Base-by-base conservation (phyloP, 106 monocot genomes). In the Dioscorea alata region DNA sequence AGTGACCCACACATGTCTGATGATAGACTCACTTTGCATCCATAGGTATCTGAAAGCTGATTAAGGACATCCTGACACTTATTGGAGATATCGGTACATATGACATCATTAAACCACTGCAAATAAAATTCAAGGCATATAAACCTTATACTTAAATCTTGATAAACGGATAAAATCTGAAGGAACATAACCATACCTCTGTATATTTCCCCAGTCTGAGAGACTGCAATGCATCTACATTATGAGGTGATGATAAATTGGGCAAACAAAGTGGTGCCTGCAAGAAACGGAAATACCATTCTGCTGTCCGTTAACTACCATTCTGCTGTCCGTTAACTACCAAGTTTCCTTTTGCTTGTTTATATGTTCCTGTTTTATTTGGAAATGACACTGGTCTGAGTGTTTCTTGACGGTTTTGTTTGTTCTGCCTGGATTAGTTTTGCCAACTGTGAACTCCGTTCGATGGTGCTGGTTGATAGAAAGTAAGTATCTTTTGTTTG, bases 61-160 rank as follows among this genome's bases (percentile, higher is more conserved):
- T 79, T 85, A 70, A 99, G 81, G 69, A 75, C 77, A 71, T 87
- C 81, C 28, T 84, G 85, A 59, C 92, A 99, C 61, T 84, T 93
- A 16, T 23, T 76, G 21, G 90, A 99, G 63, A 99, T 90, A 16
- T 92, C 97, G 67, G 70, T 50, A 54, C 63, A 78, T 22, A 73
- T 77, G 24, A 99, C 97, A 88, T 99, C 97, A 86, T 83, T 79
- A 79, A 99, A 92, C 97, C 97, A 99, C 97, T 99, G 76, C 65
- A 91, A 76, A 61, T 9, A 2, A 71, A 69, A 66, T 31, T 19
- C 67, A 49, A 68, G 58, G 64, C 22, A 73, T 70, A 63, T n/a
- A 33, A 72, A 61, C 15, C 60, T 51, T 65, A 66, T 19, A 69
- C 18, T 50, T 32, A 24, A 2, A 56, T 49, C 8, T 50, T 68